phyloP scores from a whole-genome alignment of 345 rosid genomes.

The Aquilaria malaccensis region DNA sequence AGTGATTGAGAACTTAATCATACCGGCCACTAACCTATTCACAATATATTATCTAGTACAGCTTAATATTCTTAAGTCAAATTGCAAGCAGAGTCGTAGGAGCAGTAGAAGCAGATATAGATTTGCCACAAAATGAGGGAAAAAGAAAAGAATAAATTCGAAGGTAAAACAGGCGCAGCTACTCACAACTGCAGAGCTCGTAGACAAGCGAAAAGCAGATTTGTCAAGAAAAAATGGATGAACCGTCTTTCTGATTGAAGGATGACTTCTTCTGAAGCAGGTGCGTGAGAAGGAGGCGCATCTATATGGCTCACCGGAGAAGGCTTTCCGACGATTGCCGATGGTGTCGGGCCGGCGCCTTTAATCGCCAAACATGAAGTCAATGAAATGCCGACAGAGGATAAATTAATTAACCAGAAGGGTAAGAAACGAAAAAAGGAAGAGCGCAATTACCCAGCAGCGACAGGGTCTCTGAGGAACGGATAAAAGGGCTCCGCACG shows the following conservation, averaged over 20 bases:
- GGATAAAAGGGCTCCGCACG: conserved; percentile 19
- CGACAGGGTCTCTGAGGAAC: conserved; percentile 5
- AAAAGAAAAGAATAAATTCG: no score
- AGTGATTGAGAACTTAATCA: no score
- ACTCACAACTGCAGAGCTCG: conserved; percentile 39
- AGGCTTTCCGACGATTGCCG: conserved; percentile 28
- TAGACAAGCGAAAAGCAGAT: conserved; percentile 43
- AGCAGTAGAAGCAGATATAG: no score
- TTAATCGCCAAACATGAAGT: conserved; percentile 25
- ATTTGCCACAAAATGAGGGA: no score
- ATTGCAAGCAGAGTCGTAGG: no score
- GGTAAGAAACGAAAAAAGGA: background rate
- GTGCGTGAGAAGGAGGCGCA: conserved; percentile 26
- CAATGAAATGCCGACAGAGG: conserved; percentile 24
- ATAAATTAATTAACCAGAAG: background rate
- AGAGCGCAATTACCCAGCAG: background rate
- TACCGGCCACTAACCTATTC: no score
- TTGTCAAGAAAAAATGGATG: conserved; percentile 52
- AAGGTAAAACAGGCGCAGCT: background rate
- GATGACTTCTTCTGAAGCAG: conserved; percentile 26
- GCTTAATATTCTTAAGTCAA: no score
- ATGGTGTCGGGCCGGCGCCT: conserved; percentile 18
- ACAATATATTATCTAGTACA: no score
- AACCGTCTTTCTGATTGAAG: conserved; percentile 24
- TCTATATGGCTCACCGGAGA: conserved; percentile 21